Conservation (phyloP, 345 rosid species). For the Citrus cavaleriei region DNA sequence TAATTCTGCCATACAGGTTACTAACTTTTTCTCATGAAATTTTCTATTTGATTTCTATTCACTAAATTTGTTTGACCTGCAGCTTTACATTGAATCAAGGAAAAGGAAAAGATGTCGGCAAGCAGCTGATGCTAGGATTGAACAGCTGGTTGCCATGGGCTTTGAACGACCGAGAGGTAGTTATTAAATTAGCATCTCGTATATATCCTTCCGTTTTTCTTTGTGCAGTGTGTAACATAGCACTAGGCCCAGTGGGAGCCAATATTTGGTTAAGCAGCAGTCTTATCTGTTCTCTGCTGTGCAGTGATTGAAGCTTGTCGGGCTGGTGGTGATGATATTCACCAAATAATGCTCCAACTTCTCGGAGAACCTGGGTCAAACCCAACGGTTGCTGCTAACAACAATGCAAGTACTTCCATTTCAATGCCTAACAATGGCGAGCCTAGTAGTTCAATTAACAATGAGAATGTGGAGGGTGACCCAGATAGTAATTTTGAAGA, state of each 20-base stretch:
- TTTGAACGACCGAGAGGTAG: constrained; percentile 75
- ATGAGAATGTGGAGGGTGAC: constrained; percentile 9
- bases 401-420: constrained; percentile 10
- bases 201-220: not conserved
- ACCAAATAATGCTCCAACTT: constrained; percentile 48
- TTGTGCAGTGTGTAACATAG: not conserved
- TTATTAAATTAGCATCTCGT: not conserved
- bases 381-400: constrained; percentile 14
- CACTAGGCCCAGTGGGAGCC: not conserved
- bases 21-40: not conserved
- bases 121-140: constrained; percentile 28
- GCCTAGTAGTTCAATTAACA: constrained; percentile 8
- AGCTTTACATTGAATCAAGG: constrained; percentile 65
- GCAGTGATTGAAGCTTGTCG: constrained; percentile 56
- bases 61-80: constrained; percentile 19
- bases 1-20: constrained; percentile 67
- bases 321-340: constrained; percentile 41
- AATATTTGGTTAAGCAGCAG: not conserved
- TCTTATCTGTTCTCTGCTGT: constrained; percentile 16
- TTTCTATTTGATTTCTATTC: not conserved
- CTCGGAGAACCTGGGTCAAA: constrained; percentile 30
- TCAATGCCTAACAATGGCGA: not conserved
- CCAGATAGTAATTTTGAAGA: constrained; percentile 4
- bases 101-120: constrained; percentile 59
- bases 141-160: constrained; percentile 85